Conservation (phyloP, 1,284 basidiomycete species). For the Puccinia hordei region DNA sequence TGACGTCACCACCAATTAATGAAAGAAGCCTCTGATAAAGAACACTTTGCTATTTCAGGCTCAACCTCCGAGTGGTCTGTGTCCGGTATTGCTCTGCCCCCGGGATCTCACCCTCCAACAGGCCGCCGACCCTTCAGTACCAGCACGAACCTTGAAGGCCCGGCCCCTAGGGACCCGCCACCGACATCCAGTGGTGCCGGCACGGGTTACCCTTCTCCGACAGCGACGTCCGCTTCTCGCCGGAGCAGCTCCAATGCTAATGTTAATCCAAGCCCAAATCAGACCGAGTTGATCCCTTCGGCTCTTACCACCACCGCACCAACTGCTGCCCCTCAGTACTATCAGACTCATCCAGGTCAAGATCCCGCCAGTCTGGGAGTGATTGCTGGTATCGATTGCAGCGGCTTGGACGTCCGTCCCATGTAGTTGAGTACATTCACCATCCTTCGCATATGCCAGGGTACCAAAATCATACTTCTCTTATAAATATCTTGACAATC, state of each 20-base stretch:
- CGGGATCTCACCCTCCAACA: background rate
- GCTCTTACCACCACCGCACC: slow-evolving; percentile 3
- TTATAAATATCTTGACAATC: background rate
- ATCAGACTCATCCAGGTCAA: slow-evolving; percentile 28
- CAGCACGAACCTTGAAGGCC: slow-evolving; percentile 18
- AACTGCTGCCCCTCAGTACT: slow-evolving; percentile 20
- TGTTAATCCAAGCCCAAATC: slow-evolving; percentile 15
- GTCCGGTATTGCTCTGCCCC: background rate
- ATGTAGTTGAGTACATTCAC: slow-evolving; percentile 32
- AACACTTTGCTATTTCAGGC: slow-evolving; percentile 18
- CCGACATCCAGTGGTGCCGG: slow-evolving; percentile 19
- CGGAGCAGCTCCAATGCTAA: slow-evolving; percentile 42
- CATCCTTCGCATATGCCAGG: background rate
- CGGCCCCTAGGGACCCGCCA: slow-evolving; percentile 20
- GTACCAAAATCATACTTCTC: slow-evolving; percentile 1
- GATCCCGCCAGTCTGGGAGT: slow-evolving; percentile 22
- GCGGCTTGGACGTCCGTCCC: slow-evolving; percentile 45
- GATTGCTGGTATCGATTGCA: slow-evolving; percentile 40
- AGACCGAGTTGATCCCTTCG: slow-evolving; percentile 14
- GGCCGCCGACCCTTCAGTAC: slow-evolving; percentile 24
- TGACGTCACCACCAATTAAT: background rate
- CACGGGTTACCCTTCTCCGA: slow-evolving; percentile 19
- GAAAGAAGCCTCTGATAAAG: background rate
- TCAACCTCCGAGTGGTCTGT: slow-evolving; percentile 34
- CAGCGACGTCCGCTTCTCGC: slow-evolving; percentile 20